Evolutionary conservation across 2,329 filamentous ascomycete species (phyloP), one percentile per base, ranked within the genome.

Genomic region (Cercospora berteroae): DNA sequence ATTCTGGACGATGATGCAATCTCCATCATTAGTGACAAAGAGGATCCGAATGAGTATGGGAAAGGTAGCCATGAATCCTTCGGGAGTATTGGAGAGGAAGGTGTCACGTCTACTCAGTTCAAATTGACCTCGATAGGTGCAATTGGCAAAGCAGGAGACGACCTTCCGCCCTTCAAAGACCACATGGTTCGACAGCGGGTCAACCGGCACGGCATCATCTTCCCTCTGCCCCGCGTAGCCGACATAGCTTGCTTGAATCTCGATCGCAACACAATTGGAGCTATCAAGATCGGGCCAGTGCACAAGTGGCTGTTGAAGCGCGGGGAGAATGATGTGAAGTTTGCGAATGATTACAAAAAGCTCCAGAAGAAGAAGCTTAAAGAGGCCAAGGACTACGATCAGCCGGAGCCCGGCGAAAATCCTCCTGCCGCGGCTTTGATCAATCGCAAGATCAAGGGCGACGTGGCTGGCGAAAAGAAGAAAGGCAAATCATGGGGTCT

Each of bases 161-260:
- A 92, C 4, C 81, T 97, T 0, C 94, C 93, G 0, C 81, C 85
- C 0, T 98, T 97, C 79, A 85, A 87, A 62, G 84, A 90, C 67
- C 89, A 96, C 77, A 97, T 98, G 94, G 94, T 99, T 69, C 90
- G 95, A 8, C 93, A 99, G 77, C 85, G 90, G 29, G 89, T 98
- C 20, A 91, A 92, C 68, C 85, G 90, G 1, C 88, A 94, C 75
- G 95, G 95, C 5, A 84, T 85, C 12, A 89, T 94, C 23, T 88
- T 89, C 67, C 85, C 88, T 0, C 83, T 99, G 5, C 84, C 87
- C 0, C 83, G 88, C 0, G 84, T 88, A 20, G 81, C 84, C 0
- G 86, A 92, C 3, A 83, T 97, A 0, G 83, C 87, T 0, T 85
- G 91, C 71, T 71, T 97, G 79, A 80, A 88, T 72, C 80, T 96